Evolutionary conservation across 106 monocot species (phyloP), one percentile per base, ranked within the genome.

Genomic region (Platanthera zijinensis): DNA sequence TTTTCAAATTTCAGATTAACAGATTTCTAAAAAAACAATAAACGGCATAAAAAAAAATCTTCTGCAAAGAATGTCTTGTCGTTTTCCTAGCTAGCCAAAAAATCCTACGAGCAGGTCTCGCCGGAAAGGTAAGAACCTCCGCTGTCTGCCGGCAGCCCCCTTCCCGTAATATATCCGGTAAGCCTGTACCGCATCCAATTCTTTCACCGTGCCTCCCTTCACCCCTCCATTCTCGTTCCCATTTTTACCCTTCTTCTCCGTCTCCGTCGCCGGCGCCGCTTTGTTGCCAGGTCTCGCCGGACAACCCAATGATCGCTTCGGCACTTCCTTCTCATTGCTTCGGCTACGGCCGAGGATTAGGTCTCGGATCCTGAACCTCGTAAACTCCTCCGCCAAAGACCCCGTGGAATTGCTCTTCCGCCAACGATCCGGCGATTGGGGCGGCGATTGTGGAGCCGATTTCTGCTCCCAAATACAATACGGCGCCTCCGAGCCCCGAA

Each of bases 381-480:
- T 52, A 18, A 68, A 70, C 13, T 25, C 18, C 13, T 52, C 8
- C 18, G 10, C 32, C 10, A 17, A 46, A 5, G 78, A 78, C 7
- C 84, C 90, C 3, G 84, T 83, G 8, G 88, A 90, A 19, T 77
- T 64, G 81, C 86, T 86, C 78, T 90, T 86, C 39, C 52, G 80
- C 57, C 84, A 89, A 54, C 28, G 57, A 51, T 67, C 78, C 61
- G 75, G 74, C 74, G 89, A 53, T 32, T 52, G 73, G 22, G 81
- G 74, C 66, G 32, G 32, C 32, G 32, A 32, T 32, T 32, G 32
- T 32, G 81, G 74, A 56, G 54, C 57, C 76, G 77, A 71, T 15
- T 32, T 47, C 39, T 79, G 80, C 17, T 77, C 49, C 81, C 85
- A 84, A 30, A 75, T 75, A 74, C 84, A 88, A 73, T 78, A 83